phyloP scores from a whole-genome alignment of 495 filamentous ascomycete species.

The Podospora tetraspora region DNA sequence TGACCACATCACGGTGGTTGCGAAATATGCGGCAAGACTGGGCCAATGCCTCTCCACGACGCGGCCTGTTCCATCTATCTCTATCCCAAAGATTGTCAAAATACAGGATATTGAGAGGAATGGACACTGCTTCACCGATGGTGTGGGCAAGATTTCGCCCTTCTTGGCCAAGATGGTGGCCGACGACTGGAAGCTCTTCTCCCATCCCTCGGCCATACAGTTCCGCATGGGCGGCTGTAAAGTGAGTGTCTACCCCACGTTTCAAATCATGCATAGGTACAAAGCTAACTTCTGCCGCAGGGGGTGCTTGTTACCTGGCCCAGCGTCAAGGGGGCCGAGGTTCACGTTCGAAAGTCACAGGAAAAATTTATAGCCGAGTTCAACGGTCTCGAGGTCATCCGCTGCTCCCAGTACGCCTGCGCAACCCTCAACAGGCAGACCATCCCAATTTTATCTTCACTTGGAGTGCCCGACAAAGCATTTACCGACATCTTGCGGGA shows the following conservation, averaged over 20 bases:
- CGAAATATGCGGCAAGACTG: constrained; percentile 79
- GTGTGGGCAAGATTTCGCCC: constrained; percentile 84
- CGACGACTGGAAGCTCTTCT: constrained; percentile 53
- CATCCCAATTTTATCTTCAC: constrained; percentile 72
- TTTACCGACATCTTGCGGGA: constrained; percentile 62
- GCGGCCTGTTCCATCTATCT: constrained; percentile 51
- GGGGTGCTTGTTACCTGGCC: constrained; percentile 73
- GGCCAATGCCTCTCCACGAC: constrained; percentile 98
- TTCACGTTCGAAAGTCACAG: constrained; percentile 77
- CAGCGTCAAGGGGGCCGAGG: constrained; percentile 53
- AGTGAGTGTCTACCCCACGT: not conserved
- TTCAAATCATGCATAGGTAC: too few species aligned
- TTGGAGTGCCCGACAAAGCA: constrained; percentile 63
- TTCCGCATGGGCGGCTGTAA: constrained; percentile 91
- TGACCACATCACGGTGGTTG: constrained; percentile 65
- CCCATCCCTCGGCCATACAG: constrained; percentile 76
- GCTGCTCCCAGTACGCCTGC: constrained; percentile 64
- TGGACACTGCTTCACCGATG: constrained; percentile 76
- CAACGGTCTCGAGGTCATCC: constrained; percentile 75
- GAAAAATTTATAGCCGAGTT: constrained; percentile 75
- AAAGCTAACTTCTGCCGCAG: not conserved
- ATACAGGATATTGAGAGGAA: constrained; percentile 63
- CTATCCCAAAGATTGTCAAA: constrained; percentile 36
- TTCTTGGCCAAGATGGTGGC: constrained; percentile 67
- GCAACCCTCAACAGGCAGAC: constrained; percentile 86